Evolutionary conservation across 2,329 filamentous ascomycete species (phyloP).

Genomic region (Microthyrium microscopicum): DNA sequence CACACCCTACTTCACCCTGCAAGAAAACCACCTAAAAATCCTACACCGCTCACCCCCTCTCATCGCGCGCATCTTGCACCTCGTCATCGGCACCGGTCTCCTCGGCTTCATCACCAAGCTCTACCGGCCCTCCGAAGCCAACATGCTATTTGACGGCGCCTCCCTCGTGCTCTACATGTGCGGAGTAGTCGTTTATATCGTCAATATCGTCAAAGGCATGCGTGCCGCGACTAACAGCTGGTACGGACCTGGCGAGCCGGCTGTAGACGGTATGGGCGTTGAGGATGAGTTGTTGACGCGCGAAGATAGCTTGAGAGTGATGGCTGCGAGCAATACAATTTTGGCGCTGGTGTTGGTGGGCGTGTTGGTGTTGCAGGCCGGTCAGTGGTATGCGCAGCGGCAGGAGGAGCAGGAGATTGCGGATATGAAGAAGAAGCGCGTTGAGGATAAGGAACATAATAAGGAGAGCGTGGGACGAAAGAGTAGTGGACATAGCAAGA

Average conservation of each 20-base stretch:
- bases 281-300: slow-evolving; percentile 55
- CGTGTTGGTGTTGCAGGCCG: slow-evolving; percentile 81
- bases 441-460: slow-evolving; percentile 29
- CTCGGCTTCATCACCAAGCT: slow-evolving; percentile 86
- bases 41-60: slow-evolving; percentile 82
- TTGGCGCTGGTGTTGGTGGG: slow-evolving; percentile 82
- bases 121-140: slow-evolving; percentile 82
- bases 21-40: slow-evolving; percentile 81
- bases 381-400: slow-evolving; percentile 95
- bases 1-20: slow-evolving; percentile 58
- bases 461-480: slow-evolving; percentile 14
- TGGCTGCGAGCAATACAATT: slow-evolving; percentile 92
- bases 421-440: slow-evolving; percentile 40
- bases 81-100: slow-evolving; percentile 75
- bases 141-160: slow-evolving; percentile 82
- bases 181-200: slow-evolving; percentile 80
- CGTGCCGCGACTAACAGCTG: slow-evolving; percentile 60
- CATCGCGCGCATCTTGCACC: slow-evolving; percentile 85
- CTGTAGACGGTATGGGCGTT: slow-evolving; percentile 21
- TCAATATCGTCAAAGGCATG: slow-evolving; percentile 92
- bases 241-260: slow-evolving; percentile 33
- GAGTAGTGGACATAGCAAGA: slow-evolving; percentile 11
- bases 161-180: slow-evolving; percentile 61
- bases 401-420: slow-evolving; percentile 72
- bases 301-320: slow-evolving; percentile 79